These are phyloP conservation scores for Colletotrichum sansevieriae DNA, from an alignment of 2,329 filamentous ascomycete genomes.

Conservation along the genomic window DNA sequence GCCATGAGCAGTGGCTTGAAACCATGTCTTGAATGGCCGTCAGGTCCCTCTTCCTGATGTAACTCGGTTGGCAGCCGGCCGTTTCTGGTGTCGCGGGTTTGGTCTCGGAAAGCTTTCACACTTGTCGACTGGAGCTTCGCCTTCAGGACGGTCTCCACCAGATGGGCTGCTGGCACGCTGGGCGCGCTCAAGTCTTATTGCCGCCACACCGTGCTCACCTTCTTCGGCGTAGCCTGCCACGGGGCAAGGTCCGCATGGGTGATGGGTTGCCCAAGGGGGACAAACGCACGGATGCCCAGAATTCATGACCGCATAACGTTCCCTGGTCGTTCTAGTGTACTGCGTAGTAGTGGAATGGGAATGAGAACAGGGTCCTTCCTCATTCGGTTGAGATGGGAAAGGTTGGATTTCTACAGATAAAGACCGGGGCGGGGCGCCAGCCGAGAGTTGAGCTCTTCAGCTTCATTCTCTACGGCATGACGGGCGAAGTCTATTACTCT, in stretches of 20 bases:
- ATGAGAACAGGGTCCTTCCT: conserved; percentile 41
- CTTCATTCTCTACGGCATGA: conserved; percentile 22
- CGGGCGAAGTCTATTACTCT: conserved; percentile 10
- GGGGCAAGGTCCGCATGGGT: too few relatives aligned
- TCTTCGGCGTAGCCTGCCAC: too few relatives aligned
- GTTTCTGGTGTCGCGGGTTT: conserved; percentile 34
- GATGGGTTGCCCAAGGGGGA: too few relatives aligned
- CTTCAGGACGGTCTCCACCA: too few relatives aligned
- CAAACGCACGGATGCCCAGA: conserved; percentile 37
- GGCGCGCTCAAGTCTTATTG: too few relatives aligned
- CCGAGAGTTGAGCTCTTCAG: conserved; percentile 13
- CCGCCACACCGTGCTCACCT: too few relatives aligned
- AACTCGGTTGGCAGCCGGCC: conserved; percentile 24
- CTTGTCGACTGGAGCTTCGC: conserved; percentile 10
- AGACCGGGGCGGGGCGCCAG: conserved; percentile 20
- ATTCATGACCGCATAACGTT: conserved; percentile 39
- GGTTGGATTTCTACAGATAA: conserved; percentile 8
- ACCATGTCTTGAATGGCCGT: conserved; percentile 38
- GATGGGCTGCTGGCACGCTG: too few relatives aligned
- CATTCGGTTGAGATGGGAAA: conserved; percentile 37
- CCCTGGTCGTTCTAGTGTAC: conserved; percentile 24
- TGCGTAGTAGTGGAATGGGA: too few relatives aligned
- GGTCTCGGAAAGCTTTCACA: too few relatives aligned
- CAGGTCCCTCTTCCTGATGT: conserved; percentile 38
- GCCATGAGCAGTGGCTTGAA: conserved; percentile 31